Evolutionary conservation across 345 rosid species (phyloP).

Genomic region (Linum tenue): DNA sequence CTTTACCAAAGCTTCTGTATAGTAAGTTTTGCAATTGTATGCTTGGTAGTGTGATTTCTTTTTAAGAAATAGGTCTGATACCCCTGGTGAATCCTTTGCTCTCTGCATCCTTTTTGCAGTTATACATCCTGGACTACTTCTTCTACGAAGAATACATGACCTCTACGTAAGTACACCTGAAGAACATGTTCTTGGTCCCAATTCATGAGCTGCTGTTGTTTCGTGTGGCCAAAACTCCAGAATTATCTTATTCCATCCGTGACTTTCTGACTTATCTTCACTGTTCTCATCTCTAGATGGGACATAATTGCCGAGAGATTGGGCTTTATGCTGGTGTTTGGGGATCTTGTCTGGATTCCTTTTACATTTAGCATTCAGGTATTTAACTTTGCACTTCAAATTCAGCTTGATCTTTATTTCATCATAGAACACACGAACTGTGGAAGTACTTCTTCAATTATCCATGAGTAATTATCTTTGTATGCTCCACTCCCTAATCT

Average conservation of each 20-base stretch:
- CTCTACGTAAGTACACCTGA: conserved; percentile 59
- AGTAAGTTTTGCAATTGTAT: conserved; percentile 37
- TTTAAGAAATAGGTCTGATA: background rate
- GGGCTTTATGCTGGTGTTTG: conserved; percentile 95
- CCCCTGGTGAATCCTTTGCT: conserved; percentile 11
- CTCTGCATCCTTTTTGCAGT: conserved; percentile 31
- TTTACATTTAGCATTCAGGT: conserved; percentile 95
- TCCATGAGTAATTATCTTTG: no score
- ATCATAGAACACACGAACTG: no score
- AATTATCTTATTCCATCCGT: background rate
- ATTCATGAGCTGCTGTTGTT: background rate
- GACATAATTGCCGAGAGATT: conserved; percentile 93
- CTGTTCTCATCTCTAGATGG: conserved; percentile 42
- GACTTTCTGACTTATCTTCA: background rate
- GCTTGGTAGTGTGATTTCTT: conserved; percentile 3
- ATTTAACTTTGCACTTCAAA: conserved; percentile 22
- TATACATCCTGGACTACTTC: conserved; percentile 76
- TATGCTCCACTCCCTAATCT: no score
- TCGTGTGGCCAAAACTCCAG: background rate
- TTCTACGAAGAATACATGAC: conserved; percentile 85
- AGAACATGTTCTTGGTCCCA: background rate
- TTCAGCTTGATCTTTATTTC: background rate
- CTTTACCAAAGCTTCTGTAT: conserved; percentile 66
- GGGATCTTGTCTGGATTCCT: conserved; percentile 93
- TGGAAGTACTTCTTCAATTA: no score